These are phyloP conservation scores for Hyphodiscus sp. DNA, from an alignment of 2,329 filamentous ascomycete genomes.

Conservation along the genomic window DNA sequence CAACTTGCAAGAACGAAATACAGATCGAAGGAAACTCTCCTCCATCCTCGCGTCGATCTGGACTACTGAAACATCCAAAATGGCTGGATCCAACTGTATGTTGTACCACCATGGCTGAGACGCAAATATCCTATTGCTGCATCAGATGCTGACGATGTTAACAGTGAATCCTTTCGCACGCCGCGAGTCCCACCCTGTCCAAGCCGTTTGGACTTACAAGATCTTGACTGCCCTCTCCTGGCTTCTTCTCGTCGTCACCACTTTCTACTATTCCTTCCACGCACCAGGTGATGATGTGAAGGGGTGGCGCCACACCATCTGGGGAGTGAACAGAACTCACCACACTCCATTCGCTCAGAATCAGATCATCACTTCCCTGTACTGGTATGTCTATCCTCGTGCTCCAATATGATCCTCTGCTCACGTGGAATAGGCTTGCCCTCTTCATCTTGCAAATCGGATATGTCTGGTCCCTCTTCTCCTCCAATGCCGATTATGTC, in stretches of 20 bases:
- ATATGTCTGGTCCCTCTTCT: conserved; percentile 74
- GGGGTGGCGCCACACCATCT: conserved; percentile 56
- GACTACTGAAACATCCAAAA: background rate
- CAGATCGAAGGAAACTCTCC: background rate
- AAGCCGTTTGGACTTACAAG: conserved; percentile 66
- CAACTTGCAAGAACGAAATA: background rate
- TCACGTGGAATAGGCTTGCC: conserved; percentile 47
- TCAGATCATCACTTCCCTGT: conserved; percentile 57
- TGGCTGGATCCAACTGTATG: background rate
- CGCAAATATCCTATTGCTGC: background rate
- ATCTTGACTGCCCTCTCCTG: conserved; percentile 68
- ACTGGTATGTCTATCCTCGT: conserved; percentile 52
- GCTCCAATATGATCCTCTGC: background rate
- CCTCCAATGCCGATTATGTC: conserved; percentile 53
- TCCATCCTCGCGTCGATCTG: background rate
- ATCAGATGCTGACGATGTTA: background rate
- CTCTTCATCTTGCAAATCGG: conserved; percentile 70
- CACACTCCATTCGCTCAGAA: conserved; percentile 72
- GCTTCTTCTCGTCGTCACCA: conserved; percentile 64
- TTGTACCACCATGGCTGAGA: background rate
- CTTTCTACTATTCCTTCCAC: conserved; percentile 67
- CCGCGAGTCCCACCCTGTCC: conserved; percentile 57
- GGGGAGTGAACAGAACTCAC: conserved; percentile 62
- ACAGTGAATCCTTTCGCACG: conserved; percentile 69
- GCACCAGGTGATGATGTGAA: conserved; percentile 53